Evolutionary conservation across 805 yeast species (phyloP), one percentile per base, ranked within the genome.

Genomic region (Vanderwaltozyma verrucispora): DNA sequence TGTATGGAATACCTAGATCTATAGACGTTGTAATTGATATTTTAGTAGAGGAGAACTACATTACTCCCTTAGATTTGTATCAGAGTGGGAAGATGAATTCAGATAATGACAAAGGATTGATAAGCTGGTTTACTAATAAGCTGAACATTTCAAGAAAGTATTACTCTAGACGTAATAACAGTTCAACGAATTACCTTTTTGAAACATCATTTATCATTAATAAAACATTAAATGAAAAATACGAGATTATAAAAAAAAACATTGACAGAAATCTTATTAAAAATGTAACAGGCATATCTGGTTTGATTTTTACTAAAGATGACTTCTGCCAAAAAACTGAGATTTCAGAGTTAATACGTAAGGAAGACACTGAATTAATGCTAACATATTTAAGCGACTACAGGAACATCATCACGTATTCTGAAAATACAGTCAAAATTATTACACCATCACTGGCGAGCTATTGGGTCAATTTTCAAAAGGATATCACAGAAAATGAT

Each of bases 1-100:
- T 51, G 14, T 55, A 54, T 30, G 68, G 68, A 0, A 45, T 46
- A 28, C 70, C 70, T 2, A 45, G 53, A 37, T 54, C 64, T 3
- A 44, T 65, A 16, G 66, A 61, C 37, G 42, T 58, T 10, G 66
- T 58, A 2, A 41, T 65, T 5, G 65, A 64, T 32, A 49, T 44
- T 8, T 42, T 64, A 19, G 50, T 63, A 0, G 40, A 44, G 4
- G 48, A 47, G 10, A 60, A 55, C 1, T 50, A 50, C 28, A 44
- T 65, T 30, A 47, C 61, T 1, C 56, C 62, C 0, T 26, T 46
- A 9, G 46, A 43, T 3, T 43, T 45, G 15, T 65, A 55, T 35
- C 26, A 48, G 17, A 50, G 47, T 17, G 41, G 43, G 4, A 16
- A 17, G 2, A 31, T 39, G 33, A 32, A 39, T 28, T 28, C 35